A percentile compares a stretch with the other conserved stretches of the same genome.
These are phyloP conservation scores for Phytophthora cajani DNA, from an alignment of 352 stramenopile species.

Conservation along the genomic window DNA sequence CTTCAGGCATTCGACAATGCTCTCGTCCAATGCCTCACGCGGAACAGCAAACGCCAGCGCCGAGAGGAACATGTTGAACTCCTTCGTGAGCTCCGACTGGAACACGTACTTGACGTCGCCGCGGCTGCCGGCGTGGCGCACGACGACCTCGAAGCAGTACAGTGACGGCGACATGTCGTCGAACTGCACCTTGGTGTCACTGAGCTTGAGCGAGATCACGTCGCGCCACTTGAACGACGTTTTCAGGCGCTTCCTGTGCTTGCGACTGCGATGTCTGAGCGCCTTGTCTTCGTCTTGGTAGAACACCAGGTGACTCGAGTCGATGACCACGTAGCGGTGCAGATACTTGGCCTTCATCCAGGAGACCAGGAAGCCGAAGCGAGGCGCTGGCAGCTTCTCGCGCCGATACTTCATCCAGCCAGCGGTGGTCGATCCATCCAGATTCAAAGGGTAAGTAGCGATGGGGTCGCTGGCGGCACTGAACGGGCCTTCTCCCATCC, in stretches of 20 bases:
- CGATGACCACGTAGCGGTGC: constrained; percentile 85
- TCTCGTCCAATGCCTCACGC: constrained; percentile 65
- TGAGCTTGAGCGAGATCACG: constrained; percentile 65
- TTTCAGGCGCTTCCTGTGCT: constrained; percentile 80
- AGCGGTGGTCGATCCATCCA: constrained; percentile 76
- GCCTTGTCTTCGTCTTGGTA: constrained; percentile 86
- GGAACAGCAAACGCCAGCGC: constrained; percentile 75
- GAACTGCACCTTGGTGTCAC: constrained; percentile 78
- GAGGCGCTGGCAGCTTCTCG: constrained; percentile 59
- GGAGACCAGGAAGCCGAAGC: constrained; percentile 56
- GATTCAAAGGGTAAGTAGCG: constrained; percentile 73
- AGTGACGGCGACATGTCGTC: constrained; percentile 84
- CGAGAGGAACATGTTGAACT: constrained; percentile 84
- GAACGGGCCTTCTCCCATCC: constrained; percentile 88
- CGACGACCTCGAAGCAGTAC: constrained; percentile 82
- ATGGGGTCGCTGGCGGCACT: constrained; percentile 75
- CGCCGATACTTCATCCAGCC: constrained; percentile 89
- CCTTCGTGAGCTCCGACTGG: constrained; percentile 72
- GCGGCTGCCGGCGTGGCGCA: constrained; percentile 55
- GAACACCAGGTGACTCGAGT: constrained; percentile 74
- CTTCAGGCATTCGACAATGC: constrained; percentile 64
- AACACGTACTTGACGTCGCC: constrained; percentile 82
- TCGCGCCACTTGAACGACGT: constrained; percentile 77
- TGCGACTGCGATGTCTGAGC: constrained; percentile 79
- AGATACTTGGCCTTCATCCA: constrained; percentile 82